Base-by-base conservation (phyloP, 2,329 filamentous ascomycete species). In the Fusarium concolor region DNA sequence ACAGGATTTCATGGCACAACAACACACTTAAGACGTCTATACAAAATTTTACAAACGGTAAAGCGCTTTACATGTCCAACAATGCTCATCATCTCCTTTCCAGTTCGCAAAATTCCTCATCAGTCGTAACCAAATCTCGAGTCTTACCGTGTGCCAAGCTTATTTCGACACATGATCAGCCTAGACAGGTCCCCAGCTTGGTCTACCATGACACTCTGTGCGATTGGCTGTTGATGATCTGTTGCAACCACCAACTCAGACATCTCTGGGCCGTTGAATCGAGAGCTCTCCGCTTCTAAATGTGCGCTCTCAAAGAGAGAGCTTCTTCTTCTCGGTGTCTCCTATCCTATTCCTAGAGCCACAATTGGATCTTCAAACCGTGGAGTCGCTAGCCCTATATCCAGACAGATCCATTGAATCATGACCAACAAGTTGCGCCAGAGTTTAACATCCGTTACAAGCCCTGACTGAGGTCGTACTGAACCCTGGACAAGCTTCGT, bases 191-290 rank as follows among this genome's bases (percentile, higher is more conserved):
- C 54, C 62, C 52, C 39, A 53, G 66, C 53, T 71, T 56, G 63
- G 57, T 70, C 63, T 43, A 63, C 70, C 53, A 68, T 57, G 46
- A 52, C 49, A 55, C 43, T 43, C 52, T 24, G 60, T 50, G 65
- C 60, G 59, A 73, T 73, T 74, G 71, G 71, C 62, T 65, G 56
- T 57, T 54, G 45, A 39, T 54, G 43, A 53, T 62, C 51, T 67
- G 39, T 51, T 65, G 58, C 56, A 67, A 64, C 54, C 67, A 70
- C 24, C 67, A 70, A 33, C 58, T 70, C 52, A 59, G 67, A 67
- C 58, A 62, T 65, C 50, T 56, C 55, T 61, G 45, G 55, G 60
- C 55, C 50, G 62, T 49, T 57, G 49, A 67, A 62, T 58, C 61
- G 29, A 66, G n/a, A 56, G 60, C 57, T 57, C 50, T 56, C 31